Base-by-base conservation (phyloP, 2,329 filamentous ascomycete species). In the Talaromyces sp. region DNA sequence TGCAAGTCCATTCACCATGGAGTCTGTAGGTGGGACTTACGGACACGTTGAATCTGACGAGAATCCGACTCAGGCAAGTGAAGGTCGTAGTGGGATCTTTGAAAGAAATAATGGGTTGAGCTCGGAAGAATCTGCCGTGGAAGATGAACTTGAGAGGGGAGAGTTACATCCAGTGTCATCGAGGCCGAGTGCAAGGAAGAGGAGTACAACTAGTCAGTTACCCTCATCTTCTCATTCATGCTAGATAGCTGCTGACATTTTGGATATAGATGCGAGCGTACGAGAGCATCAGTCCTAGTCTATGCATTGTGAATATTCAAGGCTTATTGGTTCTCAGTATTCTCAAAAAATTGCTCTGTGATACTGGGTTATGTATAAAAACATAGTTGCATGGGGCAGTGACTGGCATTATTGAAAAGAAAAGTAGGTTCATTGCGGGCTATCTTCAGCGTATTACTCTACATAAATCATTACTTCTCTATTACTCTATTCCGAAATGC, bases 1-100 rank as follows among this genome's bases (percentile, higher is more conserved):
- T 0, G 90, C 91, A 0, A 90, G 88, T 64, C 83, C 86, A 9
- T 91, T 91, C 66, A 91, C 87, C 0, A 91, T 92, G 88, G 89
- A 92, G 76, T 89, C 87, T 66, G 88, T 90, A 6, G 89, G 89
- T 13, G 90, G 89, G 0, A 79, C 81, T 17, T 87, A 87, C 73
- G 86, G 84, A 0, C 41, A 63, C 35, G 76, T 78, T 41, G 76
- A 72, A 17, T 70, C 74, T n/a, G 65, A 70, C 22, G 65, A 43
- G 67, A 67, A 52, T 64, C 43, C 9, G 39, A 8, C 64, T 45
- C 64, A 11, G 11, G 10, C 33, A 11, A 56, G 39, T 19, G 64
- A 43, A 22, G 58, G 15, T 27, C 33, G 33, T 19, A 52, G 27
- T 5, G 31, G 52, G 8, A 64, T 66, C 8, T 66, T 66, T n/a